A percentile compares a stretch with the other conserved stretches of the same genome.
phyloP scores from a whole-genome alignment of 1,284 basidiomycete species.

The Somion occarium region DNA sequence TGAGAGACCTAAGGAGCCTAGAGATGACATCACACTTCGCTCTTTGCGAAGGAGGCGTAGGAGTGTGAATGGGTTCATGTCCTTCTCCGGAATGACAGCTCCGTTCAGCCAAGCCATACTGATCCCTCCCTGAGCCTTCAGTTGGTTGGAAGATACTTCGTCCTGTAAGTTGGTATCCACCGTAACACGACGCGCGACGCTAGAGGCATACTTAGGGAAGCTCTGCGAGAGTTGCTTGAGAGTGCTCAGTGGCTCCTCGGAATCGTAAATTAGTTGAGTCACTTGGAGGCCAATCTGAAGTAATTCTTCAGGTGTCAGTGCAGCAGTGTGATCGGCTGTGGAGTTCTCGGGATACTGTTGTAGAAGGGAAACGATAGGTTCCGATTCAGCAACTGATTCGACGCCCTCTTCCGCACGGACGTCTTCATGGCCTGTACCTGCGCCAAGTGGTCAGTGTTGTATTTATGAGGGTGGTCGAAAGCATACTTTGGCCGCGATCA shows the following conservation, averaged over 20 bases:
- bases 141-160: constrained; percentile 57
- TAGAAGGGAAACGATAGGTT: constrained; percentile 47
- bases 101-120: constrained; percentile 82
- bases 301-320: constrained; percentile 65
- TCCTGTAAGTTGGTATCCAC: constrained; percentile 46
- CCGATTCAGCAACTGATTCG: constrained; percentile 26
- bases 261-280: constrained; percentile 65
- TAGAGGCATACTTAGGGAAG: constrained; percentile 80
- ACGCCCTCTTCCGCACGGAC: constrained; percentile 19
- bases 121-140: constrained; percentile 47
- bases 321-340: constrained; percentile 45
- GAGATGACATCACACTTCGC: constrained; percentile 54
- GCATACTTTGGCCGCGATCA: constrained; percentile 49
- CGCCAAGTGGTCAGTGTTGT: constrained; percentile 3
- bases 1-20: constrained; percentile 61
- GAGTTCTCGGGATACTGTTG: constrained; percentile 51
- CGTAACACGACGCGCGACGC: constrained; percentile 63
- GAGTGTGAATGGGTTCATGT: constrained; percentile 67
- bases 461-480: background rate
- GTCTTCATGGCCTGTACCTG: constrained; percentile 9
- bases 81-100: constrained; percentile 49
- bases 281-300: constrained; percentile 69
- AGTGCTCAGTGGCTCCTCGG: constrained; percentile 52
- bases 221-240: constrained; percentile 77
- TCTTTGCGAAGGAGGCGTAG: constrained; percentile 73